These are phyloP conservation scores for Pholiota molesta DNA, from an alignment of 768 basidiomycete genomes.

Conservation along the genomic window DNA sequence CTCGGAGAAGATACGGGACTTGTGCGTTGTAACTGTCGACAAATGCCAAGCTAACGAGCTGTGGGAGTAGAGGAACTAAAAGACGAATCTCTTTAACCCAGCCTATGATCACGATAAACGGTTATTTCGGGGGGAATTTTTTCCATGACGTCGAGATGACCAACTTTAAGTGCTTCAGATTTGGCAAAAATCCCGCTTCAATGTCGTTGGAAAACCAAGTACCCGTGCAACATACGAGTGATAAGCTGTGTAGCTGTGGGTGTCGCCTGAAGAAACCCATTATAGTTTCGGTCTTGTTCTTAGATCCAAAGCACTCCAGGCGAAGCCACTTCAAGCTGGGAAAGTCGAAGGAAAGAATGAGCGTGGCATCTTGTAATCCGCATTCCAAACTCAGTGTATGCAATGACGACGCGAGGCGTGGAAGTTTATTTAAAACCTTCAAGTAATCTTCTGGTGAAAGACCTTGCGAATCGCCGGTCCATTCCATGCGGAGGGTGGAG, in stretches of 20 bases:
- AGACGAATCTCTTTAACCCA: conserved; percentile 6
- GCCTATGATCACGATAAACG: neutral
- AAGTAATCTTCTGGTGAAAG: neutral
- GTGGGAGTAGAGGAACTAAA: neutral
- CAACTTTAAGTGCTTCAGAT: neutral
- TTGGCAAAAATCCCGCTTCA: neutral
- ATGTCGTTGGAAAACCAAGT: neutral
- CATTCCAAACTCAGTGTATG: neutral
- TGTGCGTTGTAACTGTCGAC: neutral
- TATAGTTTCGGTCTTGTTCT: neutral
- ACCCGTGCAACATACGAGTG: neutral
- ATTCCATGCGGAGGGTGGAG: neutral
- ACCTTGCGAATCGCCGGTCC: neutral
- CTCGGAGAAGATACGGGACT: neutral
- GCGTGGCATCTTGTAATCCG: neutral
- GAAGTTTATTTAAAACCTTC: neutral
- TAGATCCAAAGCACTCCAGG: neutral
- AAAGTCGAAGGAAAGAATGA: neutral
- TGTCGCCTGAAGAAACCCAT: neutral
- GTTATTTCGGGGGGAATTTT: neutral
- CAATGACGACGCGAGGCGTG: neutral
- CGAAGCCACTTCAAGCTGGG: neutral
- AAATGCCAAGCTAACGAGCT: neutral
- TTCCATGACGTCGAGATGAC: too few relatives aligned
- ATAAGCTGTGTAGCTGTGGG: neutral